Conservation (phyloP, 179 eudicot species). For the Nepenthes alata region DNA sequence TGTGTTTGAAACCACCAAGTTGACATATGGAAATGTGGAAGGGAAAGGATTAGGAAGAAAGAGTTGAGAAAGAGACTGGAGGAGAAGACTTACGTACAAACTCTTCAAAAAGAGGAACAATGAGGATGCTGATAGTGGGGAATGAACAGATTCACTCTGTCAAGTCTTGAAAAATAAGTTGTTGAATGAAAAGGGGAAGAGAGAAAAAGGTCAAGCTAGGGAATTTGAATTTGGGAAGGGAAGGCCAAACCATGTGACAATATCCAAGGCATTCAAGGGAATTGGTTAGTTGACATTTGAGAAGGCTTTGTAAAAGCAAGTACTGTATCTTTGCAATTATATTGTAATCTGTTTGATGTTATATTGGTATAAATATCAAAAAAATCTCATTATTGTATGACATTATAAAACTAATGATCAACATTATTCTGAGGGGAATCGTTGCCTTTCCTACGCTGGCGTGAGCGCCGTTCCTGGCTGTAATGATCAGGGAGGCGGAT, state of each 20-base stretch:
- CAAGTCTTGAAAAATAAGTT: constrained; percentile 50
- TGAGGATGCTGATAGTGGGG: constrained; percentile 19
- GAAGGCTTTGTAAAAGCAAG: constrained; percentile 6
- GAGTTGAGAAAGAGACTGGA: constrained; percentile 65
- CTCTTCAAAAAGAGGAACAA: constrained; percentile 69
- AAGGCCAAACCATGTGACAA: constrained; percentile 39
- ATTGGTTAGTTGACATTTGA: constrained; percentile 45
- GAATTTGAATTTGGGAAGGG: constrained; percentile 36
- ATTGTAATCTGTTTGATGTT: too few relatives aligned
- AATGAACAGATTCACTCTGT: constrained; percentile 84
- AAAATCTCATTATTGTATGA: too few relatives aligned
- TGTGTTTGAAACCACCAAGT: too few relatives aligned
- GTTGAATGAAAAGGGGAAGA: constrained; percentile 14
- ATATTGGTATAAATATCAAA: too few relatives aligned
- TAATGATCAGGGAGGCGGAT: too few relatives aligned
- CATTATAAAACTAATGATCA: too few relatives aligned
- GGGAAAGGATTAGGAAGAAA: constrained; percentile 11
- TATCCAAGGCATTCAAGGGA: constrained; percentile 66
- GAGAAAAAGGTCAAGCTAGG: constrained; percentile 23
- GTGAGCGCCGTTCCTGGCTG: too few relatives aligned
- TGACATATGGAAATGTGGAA: too few relatives aligned
- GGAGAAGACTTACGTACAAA: constrained; percentile 69
- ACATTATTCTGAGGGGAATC: too few relatives aligned
- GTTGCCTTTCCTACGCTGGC: too few relatives aligned
- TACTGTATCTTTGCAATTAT: too few relatives aligned